Evolutionary conservation across 305 asterid genomes (phyloP).

Genomic region (Ajuga reptans): DNA sequence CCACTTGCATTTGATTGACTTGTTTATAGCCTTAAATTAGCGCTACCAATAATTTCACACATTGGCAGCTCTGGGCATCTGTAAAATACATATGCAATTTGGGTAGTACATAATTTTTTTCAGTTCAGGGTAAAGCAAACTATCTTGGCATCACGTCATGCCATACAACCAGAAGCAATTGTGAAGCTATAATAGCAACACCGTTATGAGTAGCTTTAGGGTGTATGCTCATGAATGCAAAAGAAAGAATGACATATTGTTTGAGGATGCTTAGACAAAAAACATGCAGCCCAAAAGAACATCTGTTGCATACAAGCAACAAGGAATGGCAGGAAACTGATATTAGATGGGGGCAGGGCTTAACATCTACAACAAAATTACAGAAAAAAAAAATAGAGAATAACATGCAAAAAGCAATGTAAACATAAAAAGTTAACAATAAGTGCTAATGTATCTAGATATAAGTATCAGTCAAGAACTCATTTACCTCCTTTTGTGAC

Average conservation of each 20-base stretch:
- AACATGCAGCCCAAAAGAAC: neutral
- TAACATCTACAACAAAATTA: too few relatives aligned
- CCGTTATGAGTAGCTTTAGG: neutral
- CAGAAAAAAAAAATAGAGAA: neutral
- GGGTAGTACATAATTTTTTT: too few relatives aligned
- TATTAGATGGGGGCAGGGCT: too few relatives aligned
- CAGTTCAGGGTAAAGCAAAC: too few relatives aligned
- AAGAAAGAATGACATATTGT: neutral
- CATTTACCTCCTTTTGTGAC: conserved; percentile 88
- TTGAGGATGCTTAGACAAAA: neutral
- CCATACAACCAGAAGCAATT: neutral
- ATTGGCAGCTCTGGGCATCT: too few relatives aligned
- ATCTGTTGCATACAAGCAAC: neutral
- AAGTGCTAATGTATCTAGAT: too few relatives aligned
- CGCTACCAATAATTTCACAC: neutral
- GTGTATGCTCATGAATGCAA: conserved; percentile 4
- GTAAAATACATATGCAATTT: too few relatives aligned
- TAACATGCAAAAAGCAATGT: neutral
- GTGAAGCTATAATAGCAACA: neutral
- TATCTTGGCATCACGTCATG: neutral
- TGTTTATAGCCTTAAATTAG: neutral
- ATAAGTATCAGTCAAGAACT: too few relatives aligned
- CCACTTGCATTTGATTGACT: too few relatives aligned
- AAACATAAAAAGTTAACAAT: neutral
- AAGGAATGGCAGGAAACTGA: too few relatives aligned